phyloP scores from a whole-genome alignment of 2,329 filamentous ascomycete genomes.

The Trichoderma sp. region DNA sequence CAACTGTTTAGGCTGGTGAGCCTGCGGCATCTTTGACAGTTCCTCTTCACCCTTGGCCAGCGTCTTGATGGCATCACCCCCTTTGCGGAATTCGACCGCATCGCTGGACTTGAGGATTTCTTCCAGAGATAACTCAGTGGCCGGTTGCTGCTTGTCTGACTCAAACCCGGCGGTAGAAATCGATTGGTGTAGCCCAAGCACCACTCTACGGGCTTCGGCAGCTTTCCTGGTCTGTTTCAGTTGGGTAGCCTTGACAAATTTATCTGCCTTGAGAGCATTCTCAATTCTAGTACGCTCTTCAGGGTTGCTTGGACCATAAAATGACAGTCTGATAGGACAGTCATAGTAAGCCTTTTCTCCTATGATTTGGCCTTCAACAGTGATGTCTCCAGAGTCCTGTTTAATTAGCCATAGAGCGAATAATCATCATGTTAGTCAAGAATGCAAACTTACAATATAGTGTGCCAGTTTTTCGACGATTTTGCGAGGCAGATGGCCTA shows the following conservation, averaged over 20 bases:
- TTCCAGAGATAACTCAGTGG: constrained; percentile 57
- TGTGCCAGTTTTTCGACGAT: constrained; percentile 72
- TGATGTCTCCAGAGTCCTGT: constrained; percentile 60
- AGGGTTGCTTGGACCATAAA: constrained; percentile 70
- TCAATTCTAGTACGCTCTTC: constrained; percentile 59
- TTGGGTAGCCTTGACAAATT: constrained; percentile 62
- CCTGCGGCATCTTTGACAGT: constrained; percentile 72
- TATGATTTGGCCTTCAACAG: constrained; percentile 70
- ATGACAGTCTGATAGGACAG: constrained; percentile 69
- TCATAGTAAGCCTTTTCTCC: constrained; percentile 70
- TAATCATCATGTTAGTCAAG: no score
- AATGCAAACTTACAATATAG: constrained; percentile 61
- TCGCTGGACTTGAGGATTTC: constrained; percentile 69
- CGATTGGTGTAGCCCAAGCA: constrained; percentile 46
- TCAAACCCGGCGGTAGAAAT: constrained; percentile 45
- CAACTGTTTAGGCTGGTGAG: constrained; percentile 67
- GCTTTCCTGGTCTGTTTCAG: constrained; percentile 57
- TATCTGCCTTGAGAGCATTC: constrained; percentile 64
- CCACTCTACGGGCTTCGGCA: constrained; percentile 55
- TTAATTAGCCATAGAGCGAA: neutral
- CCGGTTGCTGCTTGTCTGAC: constrained; percentile 32
- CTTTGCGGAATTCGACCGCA: constrained; percentile 67
- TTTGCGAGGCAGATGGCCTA: constrained; percentile 74
- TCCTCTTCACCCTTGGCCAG: constrained; percentile 73
- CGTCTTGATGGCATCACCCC: constrained; percentile 67